phyloP scores from a whole-genome alignment of 352 stramenopile genomes.

The Phytophthora megakarya region DNA sequence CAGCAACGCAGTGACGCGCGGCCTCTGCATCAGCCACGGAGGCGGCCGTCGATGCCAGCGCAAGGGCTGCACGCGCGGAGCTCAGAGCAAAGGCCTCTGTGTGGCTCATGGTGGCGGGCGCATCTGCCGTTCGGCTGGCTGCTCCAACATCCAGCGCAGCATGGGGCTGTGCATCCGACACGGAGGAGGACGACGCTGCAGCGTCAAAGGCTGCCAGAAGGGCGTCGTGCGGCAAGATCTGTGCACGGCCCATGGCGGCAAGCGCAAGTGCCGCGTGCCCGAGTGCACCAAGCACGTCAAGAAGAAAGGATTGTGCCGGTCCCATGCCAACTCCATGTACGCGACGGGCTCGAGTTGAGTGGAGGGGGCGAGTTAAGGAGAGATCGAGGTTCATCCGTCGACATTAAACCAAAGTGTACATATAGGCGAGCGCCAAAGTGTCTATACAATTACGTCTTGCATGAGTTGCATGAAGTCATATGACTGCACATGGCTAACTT shows the following conservation, averaged over 20 bases:
- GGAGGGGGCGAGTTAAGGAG: slow-evolving; percentile 3
- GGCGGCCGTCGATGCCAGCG: slow-evolving; percentile 80
- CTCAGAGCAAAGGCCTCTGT: slow-evolving; percentile 84
- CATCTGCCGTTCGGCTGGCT: slow-evolving; percentile 79
- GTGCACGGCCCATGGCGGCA: slow-evolving; percentile 87
- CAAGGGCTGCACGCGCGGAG: slow-evolving; percentile 81
- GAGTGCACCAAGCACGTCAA: slow-evolving; percentile 88
- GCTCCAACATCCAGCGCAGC: slow-evolving; percentile 87
- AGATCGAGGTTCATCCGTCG: slow-evolving; percentile 15
- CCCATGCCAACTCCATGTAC: slow-evolving; percentile 74
- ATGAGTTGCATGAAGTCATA: not conserved
- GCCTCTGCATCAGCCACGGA: slow-evolving; percentile 83
- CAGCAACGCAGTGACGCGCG: slow-evolving; percentile 81
- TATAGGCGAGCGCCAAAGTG: slow-evolving; percentile 21
- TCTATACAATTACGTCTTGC: not conserved
- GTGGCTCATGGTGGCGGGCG: slow-evolving; percentile 81
- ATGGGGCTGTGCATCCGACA: slow-evolving; percentile 90
- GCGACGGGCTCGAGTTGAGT: slow-evolving; percentile 30
- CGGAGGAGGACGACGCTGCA: slow-evolving; percentile 83
- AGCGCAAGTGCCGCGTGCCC: slow-evolving; percentile 79
- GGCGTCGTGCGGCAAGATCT: slow-evolving; percentile 86
- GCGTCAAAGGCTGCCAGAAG: slow-evolving; percentile 80
- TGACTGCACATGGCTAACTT: not conserved
- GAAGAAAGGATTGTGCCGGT: slow-evolving; percentile 81
- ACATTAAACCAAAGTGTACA: slow-evolving; percentile 38